phyloP scores from a whole-genome alignment of 495 filamentous ascomycete species.

The Neurospora pannonica region DNA sequence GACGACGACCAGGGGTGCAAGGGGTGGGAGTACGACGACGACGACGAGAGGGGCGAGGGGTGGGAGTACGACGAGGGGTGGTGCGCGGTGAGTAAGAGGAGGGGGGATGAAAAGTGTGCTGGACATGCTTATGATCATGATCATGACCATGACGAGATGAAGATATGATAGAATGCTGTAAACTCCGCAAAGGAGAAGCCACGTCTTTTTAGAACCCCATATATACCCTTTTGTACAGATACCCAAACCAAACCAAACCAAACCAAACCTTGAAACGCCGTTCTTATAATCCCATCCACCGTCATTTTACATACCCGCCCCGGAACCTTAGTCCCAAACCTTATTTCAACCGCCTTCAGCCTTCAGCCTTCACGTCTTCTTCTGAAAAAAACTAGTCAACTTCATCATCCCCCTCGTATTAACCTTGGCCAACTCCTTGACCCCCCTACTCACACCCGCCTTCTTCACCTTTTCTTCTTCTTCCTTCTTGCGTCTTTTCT shows the following conservation, averaged over 20 bases:
- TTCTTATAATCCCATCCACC: no score
- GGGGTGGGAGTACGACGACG: constrained; percentile 12
- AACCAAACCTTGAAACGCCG: no score
- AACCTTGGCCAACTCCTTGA: constrained; percentile 76
- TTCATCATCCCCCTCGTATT: constrained; percentile 92
- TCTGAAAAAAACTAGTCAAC: constrained; percentile 88
- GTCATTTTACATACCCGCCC: no score
- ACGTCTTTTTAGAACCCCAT: background rate
- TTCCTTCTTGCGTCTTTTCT: constrained; percentile 63
- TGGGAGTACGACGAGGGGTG: constrained; percentile 1
- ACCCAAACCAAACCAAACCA: background rate
- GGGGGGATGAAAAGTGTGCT: background rate
- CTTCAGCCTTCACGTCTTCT: constrained; percentile 44
- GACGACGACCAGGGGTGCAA: constrained; percentile 4
- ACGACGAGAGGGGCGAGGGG: constrained; percentile 2
- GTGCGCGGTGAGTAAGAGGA: constrained; percentile 1
- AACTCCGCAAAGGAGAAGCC: background rate
- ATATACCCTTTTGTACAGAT: constrained; percentile 5
- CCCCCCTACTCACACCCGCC: constrained; percentile 57
- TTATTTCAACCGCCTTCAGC: no score
- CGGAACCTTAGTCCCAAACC: no score
- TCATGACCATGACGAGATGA: background rate
- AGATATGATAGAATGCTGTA: background rate
- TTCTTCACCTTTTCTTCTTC: constrained; percentile 56
- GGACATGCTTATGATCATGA: background rate